Conservation (phyloP, 148 eudicot genomes). For the Rhododendron molle region DNA sequence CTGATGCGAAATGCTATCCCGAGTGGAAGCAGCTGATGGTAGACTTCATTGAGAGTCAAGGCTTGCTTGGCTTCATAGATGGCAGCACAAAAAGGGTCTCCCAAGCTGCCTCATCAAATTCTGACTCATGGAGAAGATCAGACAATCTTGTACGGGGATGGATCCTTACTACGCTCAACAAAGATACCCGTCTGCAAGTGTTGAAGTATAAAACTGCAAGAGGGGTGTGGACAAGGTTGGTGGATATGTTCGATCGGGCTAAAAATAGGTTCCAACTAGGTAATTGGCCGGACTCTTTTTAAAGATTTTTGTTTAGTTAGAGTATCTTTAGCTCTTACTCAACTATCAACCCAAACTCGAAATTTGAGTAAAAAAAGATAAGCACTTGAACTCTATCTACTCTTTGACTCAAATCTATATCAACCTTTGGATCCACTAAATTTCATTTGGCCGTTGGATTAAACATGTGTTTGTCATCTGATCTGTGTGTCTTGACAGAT, state of each 20-base stretch:
- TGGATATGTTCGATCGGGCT: not conserved
- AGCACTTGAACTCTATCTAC: not conserved
- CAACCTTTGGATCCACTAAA: no score
- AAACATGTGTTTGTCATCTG: not conserved
- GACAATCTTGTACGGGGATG: not conserved
- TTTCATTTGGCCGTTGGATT: not conserved
- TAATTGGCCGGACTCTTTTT: not conserved
- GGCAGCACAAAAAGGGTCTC: not conserved
- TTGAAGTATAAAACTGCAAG: not conserved
- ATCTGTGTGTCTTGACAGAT: not conserved
- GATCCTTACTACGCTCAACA: not conserved
- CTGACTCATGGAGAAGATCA: conserved; percentile 1
- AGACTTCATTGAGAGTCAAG: not conserved
- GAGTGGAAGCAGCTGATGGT: not conserved
- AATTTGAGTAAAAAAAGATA: no score
- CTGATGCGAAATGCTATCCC: not conserved
- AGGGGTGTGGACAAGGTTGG: not conserved
- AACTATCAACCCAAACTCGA: no score
- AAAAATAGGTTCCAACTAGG: not conserved
- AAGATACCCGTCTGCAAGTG: not conserved
- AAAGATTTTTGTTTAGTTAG: not conserved
- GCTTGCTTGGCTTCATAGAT: not conserved
- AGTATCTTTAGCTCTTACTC: no score
- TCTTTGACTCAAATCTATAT: no score
- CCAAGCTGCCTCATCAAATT: no score